phyloP scores from a whole-genome alignment of 768 basidiomycete genomes.

The Agaricus subrufescens region DNA sequence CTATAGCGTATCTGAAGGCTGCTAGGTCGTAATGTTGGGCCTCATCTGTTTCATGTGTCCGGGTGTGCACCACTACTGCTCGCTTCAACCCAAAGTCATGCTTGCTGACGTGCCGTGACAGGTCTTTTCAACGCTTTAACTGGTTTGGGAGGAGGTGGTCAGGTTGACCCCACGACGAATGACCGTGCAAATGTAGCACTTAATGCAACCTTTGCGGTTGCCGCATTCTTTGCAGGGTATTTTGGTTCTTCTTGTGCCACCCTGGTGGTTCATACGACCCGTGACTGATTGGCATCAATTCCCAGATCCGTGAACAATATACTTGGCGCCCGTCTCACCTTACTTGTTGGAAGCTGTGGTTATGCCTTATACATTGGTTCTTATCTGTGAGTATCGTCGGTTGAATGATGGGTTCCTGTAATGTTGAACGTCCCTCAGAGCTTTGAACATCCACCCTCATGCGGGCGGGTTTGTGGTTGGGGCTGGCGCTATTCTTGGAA shows the following conservation, averaged over 20 bases:
- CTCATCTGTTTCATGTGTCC: constrained; percentile 52
- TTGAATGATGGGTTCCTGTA: background rate
- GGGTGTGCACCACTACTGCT: background rate
- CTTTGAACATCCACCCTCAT: constrained; percentile 61
- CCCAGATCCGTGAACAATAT: constrained; percentile 73
- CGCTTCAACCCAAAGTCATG: background rate
- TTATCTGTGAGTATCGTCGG: constrained; percentile 50
- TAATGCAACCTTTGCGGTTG: constrained; percentile 49
- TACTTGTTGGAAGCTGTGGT: constrained; percentile 69
- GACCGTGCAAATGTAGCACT: constrained; percentile 69
- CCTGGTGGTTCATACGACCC: background rate
- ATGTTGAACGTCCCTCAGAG: constrained; percentile 32
- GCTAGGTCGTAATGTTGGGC: constrained; percentile 50
- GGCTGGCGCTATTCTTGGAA: constrained; percentile 67
- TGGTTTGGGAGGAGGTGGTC: constrained; percentile 78
- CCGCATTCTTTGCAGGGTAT: constrained; percentile 56
- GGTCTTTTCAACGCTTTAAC: constrained; percentile 80
- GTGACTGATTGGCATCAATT: background rate
- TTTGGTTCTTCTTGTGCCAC: constrained; percentile 11
- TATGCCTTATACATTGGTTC: constrained; percentile 75
- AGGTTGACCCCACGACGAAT: constrained; percentile 57
- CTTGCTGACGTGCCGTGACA: constrained; percentile 16
- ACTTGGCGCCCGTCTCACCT: constrained; percentile 70
- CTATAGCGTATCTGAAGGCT: too few species aligned
- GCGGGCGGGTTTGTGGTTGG: constrained; percentile 63